Evolutionary conservation across 768 basidiomycete genomes (phyloP), one percentile per base, ranked within the genome.

Genomic region (Podaxis pistillaris): DNA sequence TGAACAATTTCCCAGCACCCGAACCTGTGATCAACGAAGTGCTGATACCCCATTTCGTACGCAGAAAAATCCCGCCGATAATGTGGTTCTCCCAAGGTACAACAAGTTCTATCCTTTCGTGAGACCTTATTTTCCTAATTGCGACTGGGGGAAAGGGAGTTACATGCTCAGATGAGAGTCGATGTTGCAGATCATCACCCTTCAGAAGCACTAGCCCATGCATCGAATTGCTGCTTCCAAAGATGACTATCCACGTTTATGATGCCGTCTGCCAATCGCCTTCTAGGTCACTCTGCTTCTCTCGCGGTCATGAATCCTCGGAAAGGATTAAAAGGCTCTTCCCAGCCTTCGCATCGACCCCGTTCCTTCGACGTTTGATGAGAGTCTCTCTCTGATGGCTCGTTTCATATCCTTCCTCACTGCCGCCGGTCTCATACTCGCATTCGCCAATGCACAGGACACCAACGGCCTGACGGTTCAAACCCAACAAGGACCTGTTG

Each of bases 401-500:
- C 46, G 30, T 33, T 37, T 59, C 46, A 51, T 38, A 33, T 24
- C 58, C 19, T 50, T 59, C 58, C 58, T 59, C 13, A 40, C 50
- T 36, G 49, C 49, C 15, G 33, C 58, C 3, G 37, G 19, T 41
- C 3, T 33, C n/a, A 19, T 59, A 11, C n/a, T 58, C 28, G 47
- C 33, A 3, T n/a, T 33, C 15, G 36, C 33, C 33, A 12, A n/a
- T 36, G 56, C 56, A 9, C 58, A 59, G 28, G 15, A 17, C 19
- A 37, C 12, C 49, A 59, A 59, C 24, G 72, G 73, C 8, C 56
- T 74, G 53, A 64, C 66, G 0, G 72, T 76, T 8, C 40, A 66
- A 28, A 77, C 77, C 1, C 63, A 65, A n/a, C 73, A 76, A 63
- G 77, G 76, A 1, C 54, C 56, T 37, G 75, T 77, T 22, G 40